Evolutionary conservation across 2,329 filamentous ascomycete genomes (phyloP).

Genomic region (Ascochyta koolunga): DNA sequence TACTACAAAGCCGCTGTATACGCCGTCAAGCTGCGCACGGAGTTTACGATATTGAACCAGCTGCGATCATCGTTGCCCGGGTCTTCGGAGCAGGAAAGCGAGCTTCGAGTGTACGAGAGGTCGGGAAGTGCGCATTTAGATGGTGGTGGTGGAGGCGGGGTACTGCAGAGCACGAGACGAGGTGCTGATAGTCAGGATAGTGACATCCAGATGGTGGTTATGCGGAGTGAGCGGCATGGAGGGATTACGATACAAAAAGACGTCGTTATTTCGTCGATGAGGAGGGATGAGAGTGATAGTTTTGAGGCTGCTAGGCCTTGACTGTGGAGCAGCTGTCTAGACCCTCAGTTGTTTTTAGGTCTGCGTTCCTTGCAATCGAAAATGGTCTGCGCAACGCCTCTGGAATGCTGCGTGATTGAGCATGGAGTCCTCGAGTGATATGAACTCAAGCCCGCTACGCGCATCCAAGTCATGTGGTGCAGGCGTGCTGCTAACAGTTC

Average conservation of each 20-base stretch:
- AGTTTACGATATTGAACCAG: slow-evolving; percentile 58
- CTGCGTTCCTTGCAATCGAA: background rate
- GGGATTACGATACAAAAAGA: slow-evolving; percentile 17
- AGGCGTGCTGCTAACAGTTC: background rate
- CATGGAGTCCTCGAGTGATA: background rate
- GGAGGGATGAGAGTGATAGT: slow-evolving; percentile 4
- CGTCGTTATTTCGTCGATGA: slow-evolving; percentile 8
- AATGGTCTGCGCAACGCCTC: background rate
- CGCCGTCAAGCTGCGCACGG: slow-evolving; percentile 57
- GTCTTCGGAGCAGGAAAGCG: slow-evolving; percentile 12
- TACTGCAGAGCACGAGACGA: slow-evolving; percentile 2
- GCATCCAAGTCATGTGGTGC: background rate
- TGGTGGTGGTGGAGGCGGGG: slow-evolving; percentile 8
- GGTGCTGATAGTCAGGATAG: slow-evolving; percentile 4
- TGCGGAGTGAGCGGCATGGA: slow-evolving; percentile 11
- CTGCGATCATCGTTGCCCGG: slow-evolving; percentile 21
- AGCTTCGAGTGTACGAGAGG: slow-evolving; percentile 27
- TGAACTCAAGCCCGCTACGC: background rate
- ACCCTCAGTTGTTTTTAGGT: background rate
- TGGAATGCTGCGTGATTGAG: background rate
- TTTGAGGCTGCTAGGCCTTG: slow-evolving; percentile 11
- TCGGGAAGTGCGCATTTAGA: slow-evolving; percentile 48
- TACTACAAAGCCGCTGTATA: slow-evolving; percentile 50
- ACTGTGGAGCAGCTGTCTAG: background rate
- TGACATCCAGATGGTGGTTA: slow-evolving; percentile 15